Conservation (phyloP, 805 yeast species). For the Tetrapisispora iriomotensis region DNA sequence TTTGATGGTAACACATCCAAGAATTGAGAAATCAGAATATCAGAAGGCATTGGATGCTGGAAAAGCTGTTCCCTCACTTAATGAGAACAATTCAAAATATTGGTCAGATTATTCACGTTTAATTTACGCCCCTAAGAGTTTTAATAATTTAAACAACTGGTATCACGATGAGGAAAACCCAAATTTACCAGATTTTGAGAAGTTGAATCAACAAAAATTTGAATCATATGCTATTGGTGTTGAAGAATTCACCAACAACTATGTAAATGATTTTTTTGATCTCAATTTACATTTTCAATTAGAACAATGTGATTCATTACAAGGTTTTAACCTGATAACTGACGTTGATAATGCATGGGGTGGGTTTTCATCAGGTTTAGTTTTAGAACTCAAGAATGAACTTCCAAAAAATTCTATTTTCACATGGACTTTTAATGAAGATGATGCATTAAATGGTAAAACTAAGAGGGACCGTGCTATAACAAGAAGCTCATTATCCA, state of each 20-base stretch:
- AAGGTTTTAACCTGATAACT: conserved; percentile 59
- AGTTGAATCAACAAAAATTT: conserved; percentile 29
- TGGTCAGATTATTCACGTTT: conserved; percentile 80
- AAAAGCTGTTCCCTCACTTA: conserved; percentile 28
- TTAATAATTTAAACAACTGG: conserved; percentile 52
- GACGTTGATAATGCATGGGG: conserved; percentile 82
- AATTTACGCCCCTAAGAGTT: conserved; percentile 51
- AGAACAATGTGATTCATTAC: conserved; percentile 67
- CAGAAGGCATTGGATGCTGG: conserved; percentile 54
- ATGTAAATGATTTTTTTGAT: conserved; percentile 45
- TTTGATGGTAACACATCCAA: conserved; percentile 28
- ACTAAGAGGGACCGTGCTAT: conserved; percentile 5
- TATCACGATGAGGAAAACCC: conserved; percentile 29
- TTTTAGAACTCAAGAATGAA: conserved; percentile 59
- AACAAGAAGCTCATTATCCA: conserved; percentile 2
- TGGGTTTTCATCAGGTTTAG: conserved; percentile 48
- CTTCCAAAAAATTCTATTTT: conserved; percentile 40
- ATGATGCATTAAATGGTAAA: conserved; percentile 15
- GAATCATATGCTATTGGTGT: conserved; percentile 45
- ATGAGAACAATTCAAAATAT: conserved; percentile 37
- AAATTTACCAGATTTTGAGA: conserved; percentile 23
- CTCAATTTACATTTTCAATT: conserved; percentile 47
- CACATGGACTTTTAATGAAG: conserved; percentile 38
- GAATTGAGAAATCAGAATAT: conserved; percentile 44
- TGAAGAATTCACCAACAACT: conserved; percentile 41